Evolutionary conservation across 768 basidiomycete species (phyloP).

Genomic region (Amanita rubescens): DNA sequence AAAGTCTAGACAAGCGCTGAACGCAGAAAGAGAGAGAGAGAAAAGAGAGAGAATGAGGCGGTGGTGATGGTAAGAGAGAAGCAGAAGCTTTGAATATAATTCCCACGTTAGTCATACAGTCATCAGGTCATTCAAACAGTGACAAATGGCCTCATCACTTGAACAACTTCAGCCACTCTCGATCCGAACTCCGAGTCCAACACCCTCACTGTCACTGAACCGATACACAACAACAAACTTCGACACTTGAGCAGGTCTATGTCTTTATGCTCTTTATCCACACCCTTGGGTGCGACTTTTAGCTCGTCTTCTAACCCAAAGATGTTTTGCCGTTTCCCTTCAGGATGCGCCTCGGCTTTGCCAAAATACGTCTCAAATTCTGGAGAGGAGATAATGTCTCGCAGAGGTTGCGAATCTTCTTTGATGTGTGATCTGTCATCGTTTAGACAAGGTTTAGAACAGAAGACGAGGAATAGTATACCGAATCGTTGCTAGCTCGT

Average conservation of each 20-base stretch:
- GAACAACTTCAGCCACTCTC: conserved; percentile 45
- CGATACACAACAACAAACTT: conserved; percentile 56
- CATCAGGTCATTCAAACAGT: conserved; percentile 72
- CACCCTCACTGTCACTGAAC: conserved; percentile 72
- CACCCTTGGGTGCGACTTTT: conserved; percentile 87
- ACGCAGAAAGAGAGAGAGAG: too few relatives aligned
- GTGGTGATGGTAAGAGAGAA: conserved; percentile 8
- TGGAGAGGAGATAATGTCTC: conserved; percentile 55
- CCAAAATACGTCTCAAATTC: conserved; percentile 79
- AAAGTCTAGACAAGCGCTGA: too few relatives aligned
- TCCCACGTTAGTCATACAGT: conserved; percentile 27
- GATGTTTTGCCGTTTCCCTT: conserved; percentile 63
- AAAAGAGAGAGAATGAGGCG: background rate
- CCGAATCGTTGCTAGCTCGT: conserved; percentile 75
- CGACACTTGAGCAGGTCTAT: conserved; percentile 89
- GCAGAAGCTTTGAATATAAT: background rate
- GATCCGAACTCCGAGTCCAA: conserved; percentile 59
- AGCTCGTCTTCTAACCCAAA: conserved; percentile 86
- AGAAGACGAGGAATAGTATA: conserved; percentile 19
- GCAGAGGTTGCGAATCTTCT: conserved; percentile 52
- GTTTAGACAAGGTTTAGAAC: too few relatives aligned
- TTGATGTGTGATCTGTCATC: conserved; percentile 50
- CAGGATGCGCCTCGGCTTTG: conserved; percentile 48
- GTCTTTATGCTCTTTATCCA: conserved; percentile 83
- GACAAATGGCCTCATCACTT: conserved; percentile 70